phyloP scores from a whole-genome alignment of 495 filamentous ascomycete species.

The Penicillium mononematosum region DNA sequence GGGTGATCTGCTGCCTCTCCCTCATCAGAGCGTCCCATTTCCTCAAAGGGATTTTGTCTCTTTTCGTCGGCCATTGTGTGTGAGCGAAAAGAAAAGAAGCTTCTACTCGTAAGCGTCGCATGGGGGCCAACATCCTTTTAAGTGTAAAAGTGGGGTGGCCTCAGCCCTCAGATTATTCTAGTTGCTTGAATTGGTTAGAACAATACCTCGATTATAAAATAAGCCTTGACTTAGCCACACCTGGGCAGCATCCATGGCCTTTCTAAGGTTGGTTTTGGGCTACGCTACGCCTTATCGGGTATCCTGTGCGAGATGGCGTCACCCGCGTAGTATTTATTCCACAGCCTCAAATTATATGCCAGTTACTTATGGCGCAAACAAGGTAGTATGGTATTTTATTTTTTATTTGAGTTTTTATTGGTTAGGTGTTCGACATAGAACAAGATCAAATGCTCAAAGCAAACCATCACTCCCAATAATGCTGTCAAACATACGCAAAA shows the following conservation, averaged over 20 bases:
- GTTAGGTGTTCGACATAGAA: neutral
- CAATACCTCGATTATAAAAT: neutral
- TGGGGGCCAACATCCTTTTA: conserved; percentile 4
- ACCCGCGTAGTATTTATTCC: neutral
- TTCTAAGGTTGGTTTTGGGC: neutral
- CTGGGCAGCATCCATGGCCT: neutral
- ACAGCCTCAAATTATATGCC: neutral
- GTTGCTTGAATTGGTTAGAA: neutral
- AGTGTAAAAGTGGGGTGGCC: neutral
- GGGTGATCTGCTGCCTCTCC: conserved; percentile 3
- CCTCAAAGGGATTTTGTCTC: conserved; percentile 9
- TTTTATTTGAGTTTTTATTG: neutral
- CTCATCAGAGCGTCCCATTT: neutral
- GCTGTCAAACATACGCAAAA: conserved; percentile 16
- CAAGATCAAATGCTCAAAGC: neutral
- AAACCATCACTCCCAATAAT: conserved; percentile 6
- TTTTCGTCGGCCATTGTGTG: conserved; percentile 10
- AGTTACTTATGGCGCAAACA: neutral
- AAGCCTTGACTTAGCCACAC: conserved; percentile 7
- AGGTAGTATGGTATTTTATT: neutral
- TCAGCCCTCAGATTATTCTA: neutral
- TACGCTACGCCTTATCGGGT: conserved; percentile 7
- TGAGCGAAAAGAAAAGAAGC: neutral
- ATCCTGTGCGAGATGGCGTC: conserved; percentile 9
- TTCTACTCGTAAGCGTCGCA: neutral